Conservation (phyloP, 495 filamentous ascomycete species). For the Neurospora discreta region DNA sequence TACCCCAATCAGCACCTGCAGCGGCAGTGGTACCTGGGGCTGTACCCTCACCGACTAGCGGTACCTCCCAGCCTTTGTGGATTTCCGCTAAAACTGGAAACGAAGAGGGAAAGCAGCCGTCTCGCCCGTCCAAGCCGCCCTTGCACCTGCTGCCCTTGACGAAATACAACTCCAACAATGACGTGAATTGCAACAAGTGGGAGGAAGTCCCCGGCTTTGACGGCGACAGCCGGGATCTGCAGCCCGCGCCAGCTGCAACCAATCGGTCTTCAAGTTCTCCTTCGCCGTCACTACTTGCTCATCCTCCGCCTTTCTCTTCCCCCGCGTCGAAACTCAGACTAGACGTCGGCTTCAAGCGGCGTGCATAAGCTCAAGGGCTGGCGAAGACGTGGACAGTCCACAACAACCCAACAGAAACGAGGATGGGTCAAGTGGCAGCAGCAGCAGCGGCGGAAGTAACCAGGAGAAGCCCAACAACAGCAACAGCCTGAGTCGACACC, state of each 20-base stretch:
- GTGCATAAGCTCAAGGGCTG: background rate
- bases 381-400: background rate
- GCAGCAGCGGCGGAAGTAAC: background rate
- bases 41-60: background rate
- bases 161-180: conserved; percentile 1
- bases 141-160: conserved; percentile 3
- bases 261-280: background rate
- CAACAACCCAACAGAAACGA: background rate
- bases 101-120: too few species aligned
- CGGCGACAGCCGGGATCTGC: background rate
- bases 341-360: background rate
- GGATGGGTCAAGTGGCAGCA: background rate
- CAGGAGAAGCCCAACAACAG: background rate
- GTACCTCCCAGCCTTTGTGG: background rate
- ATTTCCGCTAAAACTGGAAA: background rate
- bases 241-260: background rate
- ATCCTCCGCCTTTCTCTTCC: background rate
- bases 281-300: background rate
- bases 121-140: background rate
- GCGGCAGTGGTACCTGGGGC: background rate
- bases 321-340: background rate
- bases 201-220: background rate
- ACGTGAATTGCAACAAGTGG: background rate
- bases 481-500: background rate
- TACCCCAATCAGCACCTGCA: background rate